Evolutionary conservation across 768 basidiomycete genomes (phyloP).

Genomic region (Kwoniella mangroviensis): DNA sequence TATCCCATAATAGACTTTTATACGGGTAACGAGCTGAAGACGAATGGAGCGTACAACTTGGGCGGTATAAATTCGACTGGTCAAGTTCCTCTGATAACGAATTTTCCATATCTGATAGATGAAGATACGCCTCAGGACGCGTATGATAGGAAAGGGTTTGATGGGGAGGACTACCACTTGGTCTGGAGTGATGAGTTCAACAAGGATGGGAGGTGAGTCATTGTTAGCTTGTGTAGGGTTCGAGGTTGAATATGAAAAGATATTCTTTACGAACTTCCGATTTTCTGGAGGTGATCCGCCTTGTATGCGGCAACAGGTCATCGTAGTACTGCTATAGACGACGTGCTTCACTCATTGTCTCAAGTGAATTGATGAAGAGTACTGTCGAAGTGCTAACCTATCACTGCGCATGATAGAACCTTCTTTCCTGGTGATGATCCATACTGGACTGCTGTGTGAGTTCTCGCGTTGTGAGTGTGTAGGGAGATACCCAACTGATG

Average conservation of each 20-base stretch:
- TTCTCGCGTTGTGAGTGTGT: too few relatives aligned
- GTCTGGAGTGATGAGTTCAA: constrained; percentile 90
- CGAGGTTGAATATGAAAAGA: background rate
- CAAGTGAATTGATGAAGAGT: background rate
- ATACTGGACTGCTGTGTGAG: constrained; percentile 76
- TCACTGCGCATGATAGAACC: constrained; percentile 25
- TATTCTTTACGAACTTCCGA: background rate
- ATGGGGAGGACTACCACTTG: constrained; percentile 78
- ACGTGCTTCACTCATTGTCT: background rate
- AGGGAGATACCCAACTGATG: background rate
- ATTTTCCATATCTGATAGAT: constrained; percentile 75
- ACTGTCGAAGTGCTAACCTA: background rate
- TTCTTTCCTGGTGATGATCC: constrained; percentile 70
- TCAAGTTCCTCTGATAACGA: constrained; percentile 77
- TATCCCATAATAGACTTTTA: constrained; percentile 79
- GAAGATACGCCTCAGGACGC: constrained; percentile 69
- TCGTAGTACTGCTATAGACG: too few relatives aligned
- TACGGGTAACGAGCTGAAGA: constrained; percentile 36
- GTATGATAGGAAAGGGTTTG: constrained; percentile 69
- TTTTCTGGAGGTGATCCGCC: too few relatives aligned
- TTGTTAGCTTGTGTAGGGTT: background rate
- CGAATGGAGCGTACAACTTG: constrained; percentile 73
- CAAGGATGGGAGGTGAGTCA: constrained; percentile 62
- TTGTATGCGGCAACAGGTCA: too few relatives aligned
- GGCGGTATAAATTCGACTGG: constrained; percentile 86